Evolutionary conservation across 2,329 filamentous ascomycete genomes (phyloP), one percentile per base, ranked within the genome.

Genomic region (Pseudogymnoascus sp.): DNA sequence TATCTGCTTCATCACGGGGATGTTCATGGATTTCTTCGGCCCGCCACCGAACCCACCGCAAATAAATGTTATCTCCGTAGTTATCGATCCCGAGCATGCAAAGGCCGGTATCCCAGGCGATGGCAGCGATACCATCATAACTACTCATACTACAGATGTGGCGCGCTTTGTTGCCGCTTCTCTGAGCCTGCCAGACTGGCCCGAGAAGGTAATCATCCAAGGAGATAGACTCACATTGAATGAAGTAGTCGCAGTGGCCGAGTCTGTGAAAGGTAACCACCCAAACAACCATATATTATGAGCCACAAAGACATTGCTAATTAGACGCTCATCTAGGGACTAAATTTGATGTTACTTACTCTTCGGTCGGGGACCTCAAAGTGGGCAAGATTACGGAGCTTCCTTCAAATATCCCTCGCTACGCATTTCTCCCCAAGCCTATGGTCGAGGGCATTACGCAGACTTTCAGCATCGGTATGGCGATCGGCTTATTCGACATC

Each of bases 151-250:
- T 5, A 67, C 65, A 12, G 70, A 73, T 18, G 60, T 73, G 6
- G 72, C 64, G 2, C 67, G 65, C 8, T 73, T 69, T 28, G 56
- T 70, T 0, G 67, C 67, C 4, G 65, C 65, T 1, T 4, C 60
- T 4, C 38, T 73, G 1, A 64, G 63, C 44, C 38, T 67, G 2
- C 46, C 64, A 2, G 44, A 65, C 8, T 72, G 70, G 71, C 61
- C 66, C 1, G 60, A 67, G 28, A 66, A 64, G 25, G 65, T 59
- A 12, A 63, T 64, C 5, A 62, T 70, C 5, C 62, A 69, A n/a
- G 70, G 69, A 1, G 71, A 73, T 21, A 67, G 68, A 38, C 21
- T 69, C 18, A 73, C 67, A 1, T 68, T 64, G 64, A 68, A 73
- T 62, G 69, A 71, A 18, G 65, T 71, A 7, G 62, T 73, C 31